Evolutionary conservation across 805 yeast species (phyloP).

Genomic region (Kuraishia piskuri): DNA sequence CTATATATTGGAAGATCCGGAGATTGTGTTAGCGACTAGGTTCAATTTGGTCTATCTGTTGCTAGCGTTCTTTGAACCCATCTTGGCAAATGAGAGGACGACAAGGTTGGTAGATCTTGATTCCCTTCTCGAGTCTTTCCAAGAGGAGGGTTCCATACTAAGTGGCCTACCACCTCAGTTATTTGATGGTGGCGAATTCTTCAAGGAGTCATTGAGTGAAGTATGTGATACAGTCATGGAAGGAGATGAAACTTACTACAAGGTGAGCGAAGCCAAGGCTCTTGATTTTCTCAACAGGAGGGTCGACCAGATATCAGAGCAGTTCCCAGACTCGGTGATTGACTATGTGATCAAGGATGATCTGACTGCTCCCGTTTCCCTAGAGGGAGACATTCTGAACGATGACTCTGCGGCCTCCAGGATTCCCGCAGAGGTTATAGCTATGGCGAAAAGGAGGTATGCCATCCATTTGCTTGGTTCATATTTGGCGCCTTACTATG

Average conservation of each 20-base stretch:
- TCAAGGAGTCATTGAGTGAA: constrained; percentile 17
- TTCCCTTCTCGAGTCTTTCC: constrained; percentile 32
- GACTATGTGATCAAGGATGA: constrained; percentile 15
- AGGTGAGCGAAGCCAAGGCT: constrained; percentile 31
- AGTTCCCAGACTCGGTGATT: constrained; percentile 29
- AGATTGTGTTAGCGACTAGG: constrained; percentile 28
- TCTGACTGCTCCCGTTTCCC: constrained; percentile 15
- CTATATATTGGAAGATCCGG: constrained; percentile 31
- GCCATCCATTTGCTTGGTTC: constrained; percentile 42
- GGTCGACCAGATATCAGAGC: constrained; percentile 22
- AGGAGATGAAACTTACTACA: constrained; percentile 35
- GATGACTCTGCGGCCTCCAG: not conserved
- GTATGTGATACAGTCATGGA: constrained; percentile 33
- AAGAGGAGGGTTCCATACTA: constrained; percentile 6
- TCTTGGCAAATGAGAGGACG: constrained; percentile 11
- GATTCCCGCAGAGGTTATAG: constrained; percentile 24
- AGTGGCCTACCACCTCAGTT: constrained; percentile 14
- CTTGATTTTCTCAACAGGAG: constrained; percentile 28
- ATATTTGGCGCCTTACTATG: constrained; percentile 25
- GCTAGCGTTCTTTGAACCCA: constrained; percentile 24
- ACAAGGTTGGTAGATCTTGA: constrained; percentile 30
- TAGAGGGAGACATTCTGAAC: constrained; percentile 2
- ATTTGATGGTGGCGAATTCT: constrained; percentile 19
- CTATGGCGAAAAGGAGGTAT: constrained; percentile 26
- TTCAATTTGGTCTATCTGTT: constrained; percentile 33